Evolutionary conservation across 2,329 filamentous ascomycete genomes (phyloP).

Genomic region (Biscogniauxia sp.): DNA sequence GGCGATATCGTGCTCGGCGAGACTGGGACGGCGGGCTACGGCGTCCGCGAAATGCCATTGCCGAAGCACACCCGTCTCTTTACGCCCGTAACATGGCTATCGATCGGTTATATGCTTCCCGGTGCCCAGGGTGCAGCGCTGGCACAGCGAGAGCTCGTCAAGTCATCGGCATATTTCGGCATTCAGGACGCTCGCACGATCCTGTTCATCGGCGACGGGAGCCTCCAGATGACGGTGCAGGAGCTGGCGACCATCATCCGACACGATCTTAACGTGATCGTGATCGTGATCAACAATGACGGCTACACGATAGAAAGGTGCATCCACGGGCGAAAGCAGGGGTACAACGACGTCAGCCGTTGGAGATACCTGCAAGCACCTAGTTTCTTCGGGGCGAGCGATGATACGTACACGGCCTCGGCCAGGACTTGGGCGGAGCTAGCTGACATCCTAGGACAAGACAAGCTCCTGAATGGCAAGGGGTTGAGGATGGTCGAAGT

Average conservation of each 20-base stretch:
- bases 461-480: conserved; percentile 16
- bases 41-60: conserved; percentile 49
- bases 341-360: conserved; percentile 54
- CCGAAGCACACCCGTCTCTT: conserved; percentile 48
- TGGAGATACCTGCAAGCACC: conserved; percentile 52
- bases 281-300: conserved; percentile 57
- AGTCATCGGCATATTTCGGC: conserved; percentile 27
- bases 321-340: conserved; percentile 52
- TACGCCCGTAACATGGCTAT: conserved; percentile 54
- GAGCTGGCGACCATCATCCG: conserved; percentile 63
- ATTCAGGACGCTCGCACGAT: conserved; percentile 45
- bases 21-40: conserved; percentile 57
- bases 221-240: conserved; percentile 65
- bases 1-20: conserved; percentile 57
- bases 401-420: conserved; percentile 37
- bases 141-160: conserved; percentile 47
- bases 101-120: conserved; percentile 60
- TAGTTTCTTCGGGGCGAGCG: conserved; percentile 45
- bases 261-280: conserved; percentile 46
- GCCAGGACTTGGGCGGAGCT: conserved; percentile 47
- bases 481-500: conserved; percentile 35
- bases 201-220: conserved; percentile 62
- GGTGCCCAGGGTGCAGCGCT: conserved; percentile 54
- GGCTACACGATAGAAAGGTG: conserved; percentile 59
- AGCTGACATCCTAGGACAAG: conserved; percentile 31